A percentile compares a stretch with the other conserved stretches of the same genome.
These are phyloP conservation scores for Favolaschia claudopus DNA, from an alignment of 768 basidiomycete genomes.

Conservation along the genomic window DNA sequence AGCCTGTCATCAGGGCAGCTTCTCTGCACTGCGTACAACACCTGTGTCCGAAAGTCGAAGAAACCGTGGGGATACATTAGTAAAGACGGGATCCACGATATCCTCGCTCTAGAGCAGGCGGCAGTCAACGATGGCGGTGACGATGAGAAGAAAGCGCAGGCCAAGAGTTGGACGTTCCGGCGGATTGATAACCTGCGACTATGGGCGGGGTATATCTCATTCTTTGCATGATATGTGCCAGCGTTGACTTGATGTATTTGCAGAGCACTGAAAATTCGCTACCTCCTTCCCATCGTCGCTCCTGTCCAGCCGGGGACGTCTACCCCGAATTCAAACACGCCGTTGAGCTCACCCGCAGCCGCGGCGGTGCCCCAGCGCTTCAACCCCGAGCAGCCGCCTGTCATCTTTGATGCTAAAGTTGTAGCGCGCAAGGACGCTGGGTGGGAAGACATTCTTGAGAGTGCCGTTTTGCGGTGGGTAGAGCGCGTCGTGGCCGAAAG, in stretches of 20 bases:
- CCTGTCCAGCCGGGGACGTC: constrained; percentile 47
- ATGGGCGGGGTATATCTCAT: constrained; percentile 72
- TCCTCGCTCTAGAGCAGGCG: constrained; percentile 68
- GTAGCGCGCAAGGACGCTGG: constrained; percentile 79
- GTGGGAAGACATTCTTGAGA: constrained; percentile 84
- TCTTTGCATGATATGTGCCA: background rate
- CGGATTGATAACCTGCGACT: constrained; percentile 85
- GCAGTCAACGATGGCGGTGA: constrained; percentile 39
- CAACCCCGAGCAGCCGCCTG: constrained; percentile 49
- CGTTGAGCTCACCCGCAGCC: constrained; percentile 35
- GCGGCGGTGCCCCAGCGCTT: constrained; percentile 45
- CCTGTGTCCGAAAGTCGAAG: constrained; percentile 78
- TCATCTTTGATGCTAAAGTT: constrained; percentile 75
- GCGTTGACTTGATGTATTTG: constrained; percentile 1
- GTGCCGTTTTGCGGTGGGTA: constrained; percentile 70
- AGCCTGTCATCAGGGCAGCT: constrained; percentile 79
- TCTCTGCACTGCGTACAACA: constrained; percentile 83
- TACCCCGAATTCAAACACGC: constrained; percentile 31
- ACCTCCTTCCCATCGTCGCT: constrained; percentile 72
- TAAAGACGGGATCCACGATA: constrained; percentile 79
- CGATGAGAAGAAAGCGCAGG: constrained; percentile 48
- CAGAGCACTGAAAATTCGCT: constrained; percentile 85
- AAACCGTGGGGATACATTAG: constrained; percentile 92
- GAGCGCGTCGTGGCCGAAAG: constrained; percentile 72
- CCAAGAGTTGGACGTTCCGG: constrained; percentile 82